Evolutionary conservation across 345 rosid species (phyloP).

Genomic region (Euphorbia pulcherrima): DNA sequence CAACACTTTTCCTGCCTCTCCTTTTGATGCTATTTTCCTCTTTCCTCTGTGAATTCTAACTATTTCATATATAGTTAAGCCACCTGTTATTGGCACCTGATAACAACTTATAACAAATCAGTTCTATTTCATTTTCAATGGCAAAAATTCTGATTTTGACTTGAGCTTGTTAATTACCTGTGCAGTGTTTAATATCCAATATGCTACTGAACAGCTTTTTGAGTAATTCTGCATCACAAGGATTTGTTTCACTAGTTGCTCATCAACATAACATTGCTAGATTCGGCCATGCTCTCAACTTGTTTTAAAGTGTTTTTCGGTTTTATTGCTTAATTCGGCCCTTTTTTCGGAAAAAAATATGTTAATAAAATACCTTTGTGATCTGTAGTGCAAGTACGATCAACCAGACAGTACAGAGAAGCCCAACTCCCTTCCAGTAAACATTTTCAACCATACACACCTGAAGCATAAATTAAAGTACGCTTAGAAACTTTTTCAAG

Average conservation of each 20-base stretch:
- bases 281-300: too few relatives aligned
- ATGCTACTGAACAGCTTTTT: slow-evolving; percentile 48
- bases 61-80: slow-evolving; percentile 56
- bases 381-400: slow-evolving; percentile 39
- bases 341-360: too few relatives aligned
- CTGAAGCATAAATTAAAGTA: slow-evolving; percentile 22
- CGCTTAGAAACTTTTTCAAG: too few relatives aligned
- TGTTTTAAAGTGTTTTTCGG: too few relatives aligned
- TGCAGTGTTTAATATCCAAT: slow-evolving; percentile 58
- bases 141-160: too few relatives aligned
- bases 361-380: slow-evolving; percentile 39
- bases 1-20: slow-evolving; percentile 26
- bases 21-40: slow-evolving; percentile 62
- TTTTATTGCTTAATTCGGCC: too few relatives aligned
- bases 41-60: slow-evolving; percentile 58
- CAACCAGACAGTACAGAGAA: slow-evolving; percentile 39
- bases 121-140: too few relatives aligned
- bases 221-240: slow-evolving; percentile 42
- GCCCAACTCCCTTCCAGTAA: slow-evolving; percentile 42
- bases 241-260: too few relatives aligned
- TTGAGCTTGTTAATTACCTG: too few relatives aligned
- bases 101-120: too few relatives aligned
- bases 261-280: too few relatives aligned
- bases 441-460: slow-evolving; percentile 40
- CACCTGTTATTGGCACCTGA: slow-evolving; percentile 70